Evolutionary conservation across 345 rosid genomes (phyloP), one percentile per base, ranked within the genome.

Genomic region (Brassica rapa): DNA sequence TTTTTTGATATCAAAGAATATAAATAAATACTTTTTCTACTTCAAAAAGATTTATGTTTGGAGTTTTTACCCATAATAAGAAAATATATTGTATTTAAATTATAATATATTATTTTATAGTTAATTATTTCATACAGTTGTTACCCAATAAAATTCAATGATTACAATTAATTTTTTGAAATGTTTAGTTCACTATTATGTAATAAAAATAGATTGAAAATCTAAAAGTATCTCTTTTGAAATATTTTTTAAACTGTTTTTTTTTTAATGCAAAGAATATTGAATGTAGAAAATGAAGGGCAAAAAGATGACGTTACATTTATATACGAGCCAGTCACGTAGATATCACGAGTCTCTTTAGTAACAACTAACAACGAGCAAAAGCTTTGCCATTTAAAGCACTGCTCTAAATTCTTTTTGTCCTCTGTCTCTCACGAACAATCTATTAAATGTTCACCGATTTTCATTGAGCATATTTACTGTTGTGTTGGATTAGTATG

Each of bases 311-410:
- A 79, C n/a, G 57, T 39, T 29, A 56, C 0, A 46, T 46, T 5
- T 53, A 53, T 14, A 15, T 72, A 66, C 15, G 68, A 72, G 35
- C 82, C 74, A 60, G 66, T 74, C 79, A 80, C 75, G 79, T 74
- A 73, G 60, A 49, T 71, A 80, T 80, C 82, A 73, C 66, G 66
- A 73, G 70, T 79, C 82, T 62, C 78, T 79, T 73, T 79, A 60
- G 73, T 24, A 24, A 79, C 82, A 73, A 66, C 74, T 24, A 24
- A 79, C 82, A 73, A 66, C 74, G 33, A 66, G 24, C 73, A 59
- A 66, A 67, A 46, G 30, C 53, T 57, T 35, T 79, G 70, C 64
- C 8, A 79, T 60, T 79, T 14, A 79, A 60, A 32, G 57, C 82
- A 46, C 8, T 61, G 64, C 78, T 35, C 82, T 79, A 59, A 66